A percentile compares a stretch with the other conserved stretches of the same genome.
These are phyloP conservation scores for Steccherinum ochraceum DNA, from an alignment of 768 basidiomycete species.

Conservation along the genomic window DNA sequence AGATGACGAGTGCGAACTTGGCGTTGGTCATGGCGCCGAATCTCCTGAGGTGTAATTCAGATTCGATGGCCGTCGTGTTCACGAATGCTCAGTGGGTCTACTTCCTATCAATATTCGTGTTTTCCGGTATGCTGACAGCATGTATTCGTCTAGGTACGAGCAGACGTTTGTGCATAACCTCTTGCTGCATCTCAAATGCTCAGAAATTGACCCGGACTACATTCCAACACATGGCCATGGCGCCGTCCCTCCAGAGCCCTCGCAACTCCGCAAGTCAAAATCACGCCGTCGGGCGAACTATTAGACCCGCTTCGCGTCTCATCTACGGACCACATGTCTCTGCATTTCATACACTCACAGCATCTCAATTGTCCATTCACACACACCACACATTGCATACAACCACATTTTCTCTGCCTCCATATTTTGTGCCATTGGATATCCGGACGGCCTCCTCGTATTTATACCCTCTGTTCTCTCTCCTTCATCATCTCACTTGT, in stretches of 20 bases:
- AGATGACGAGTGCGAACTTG: slow-evolving; percentile 88
- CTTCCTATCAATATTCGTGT: background rate
- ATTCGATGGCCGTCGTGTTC: slow-evolving; percentile 84
- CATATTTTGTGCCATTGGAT: background rate
- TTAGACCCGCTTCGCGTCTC: background rate
- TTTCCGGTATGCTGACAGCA: slow-evolving; percentile 2
- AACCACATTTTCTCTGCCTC: background rate
- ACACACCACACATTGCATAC: background rate
- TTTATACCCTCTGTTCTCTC: too few species aligned
- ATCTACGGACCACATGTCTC: background rate
- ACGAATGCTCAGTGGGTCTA: slow-evolving; percentile 80
- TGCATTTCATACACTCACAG: background rate
- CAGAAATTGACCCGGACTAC: slow-evolving; percentile 71
- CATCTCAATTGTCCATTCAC: background rate
- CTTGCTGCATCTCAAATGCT: slow-evolving; percentile 70
- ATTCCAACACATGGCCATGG: slow-evolving; percentile 75
- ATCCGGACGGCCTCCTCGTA: background rate
- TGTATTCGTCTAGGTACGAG: slow-evolving; percentile 54
- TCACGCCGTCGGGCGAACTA: slow-evolving; percentile 41
- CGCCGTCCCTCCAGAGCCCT: slow-evolving; percentile 43
- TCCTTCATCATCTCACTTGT: background rate
- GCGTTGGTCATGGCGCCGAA: slow-evolving; percentile 93
- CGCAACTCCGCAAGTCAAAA: slow-evolving; percentile 43
- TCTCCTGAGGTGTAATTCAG: slow-evolving; percentile 77
- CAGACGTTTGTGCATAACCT: slow-evolving; percentile 85